Base-by-base conservation (phyloP, 2,329 filamentous ascomycete genomes). In the Ceratocystis smalleyi region DNA sequence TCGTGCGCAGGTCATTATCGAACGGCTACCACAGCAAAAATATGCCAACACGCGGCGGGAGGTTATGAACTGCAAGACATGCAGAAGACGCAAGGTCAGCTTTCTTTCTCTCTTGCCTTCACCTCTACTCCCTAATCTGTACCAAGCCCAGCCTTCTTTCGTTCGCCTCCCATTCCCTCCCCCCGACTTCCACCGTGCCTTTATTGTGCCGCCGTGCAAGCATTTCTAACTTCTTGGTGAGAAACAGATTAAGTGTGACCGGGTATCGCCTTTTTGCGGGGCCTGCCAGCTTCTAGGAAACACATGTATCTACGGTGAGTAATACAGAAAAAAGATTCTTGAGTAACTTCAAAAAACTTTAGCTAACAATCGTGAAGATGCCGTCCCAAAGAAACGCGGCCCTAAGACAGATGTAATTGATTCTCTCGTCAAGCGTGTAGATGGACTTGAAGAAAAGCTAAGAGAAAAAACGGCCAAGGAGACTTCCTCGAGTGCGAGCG, bases 61-160 rank as follows among this genome's bases (percentile, higher is more conserved):
- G 78, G 88, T 88, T 43, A 95, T 95, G 90, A 95, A 95, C 74
- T 95, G 90, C 83, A 95, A 95, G 75, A 94, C 89, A 65, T 95
- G 90, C 78, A 83, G 90, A 69, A 95, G 95, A 76, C 82, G 90
- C 77, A 95, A 95, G 86, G 89, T 92, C 75, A 59, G 77, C 69
- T 64, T 19, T 4, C 19, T 27, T 43, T 54, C 40, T 43, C 55
- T 15, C 8, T 27, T 51, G 3, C 8, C 2, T 27, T 27, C 47
- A 24, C 22, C 8, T 51, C 19, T 24, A 12, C 22, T 51, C 19
- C 22, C 15, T 27, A 24, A 27, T 10, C 22, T 15, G 22, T 40
- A 40, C 10, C 35, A 40, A 40, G 10, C 35, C 12, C 1, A 3
- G 35, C 35, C 4, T 15, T 12, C 32, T 32, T 32, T 32, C 30